Conservation (phyloP, 1,284 basidiomycete species). For the Ceratobasidium sp. region DNA sequence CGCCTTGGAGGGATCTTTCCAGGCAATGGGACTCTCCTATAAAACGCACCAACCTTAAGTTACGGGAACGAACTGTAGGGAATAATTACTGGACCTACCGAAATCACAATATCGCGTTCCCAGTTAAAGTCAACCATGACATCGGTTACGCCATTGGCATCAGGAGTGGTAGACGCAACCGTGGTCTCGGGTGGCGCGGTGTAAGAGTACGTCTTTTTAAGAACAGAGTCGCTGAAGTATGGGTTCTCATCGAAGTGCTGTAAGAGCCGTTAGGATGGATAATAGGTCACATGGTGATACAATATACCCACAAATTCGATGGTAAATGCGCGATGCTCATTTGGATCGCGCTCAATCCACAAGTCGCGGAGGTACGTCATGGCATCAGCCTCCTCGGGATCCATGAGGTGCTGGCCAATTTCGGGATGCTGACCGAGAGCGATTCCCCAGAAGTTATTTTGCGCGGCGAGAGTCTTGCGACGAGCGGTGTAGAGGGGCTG, state of each 20-base stretch:
- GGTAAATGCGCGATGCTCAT: constrained; percentile 78
- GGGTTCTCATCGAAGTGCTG: constrained; percentile 88
- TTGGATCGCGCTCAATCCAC: constrained; percentile 77
- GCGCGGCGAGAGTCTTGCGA: constrained; percentile 26
- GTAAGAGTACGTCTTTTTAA: constrained; percentile 85
- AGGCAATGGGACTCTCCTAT: constrained; percentile 77
- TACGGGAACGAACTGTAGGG: constrained; percentile 3
- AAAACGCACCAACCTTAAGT: neutral
- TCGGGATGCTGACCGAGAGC: constrained; percentile 34
- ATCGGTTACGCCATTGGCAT: constrained; percentile 78
- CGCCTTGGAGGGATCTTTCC: constrained; percentile 84
- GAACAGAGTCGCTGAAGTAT: constrained; percentile 77
- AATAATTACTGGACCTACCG: constrained; percentile 63
- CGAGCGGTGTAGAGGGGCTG: constrained; percentile 34
- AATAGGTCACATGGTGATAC: too few relatives aligned
- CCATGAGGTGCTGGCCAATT: constrained; percentile 31
- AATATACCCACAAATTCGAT: constrained; percentile 78
- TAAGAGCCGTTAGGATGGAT: too few relatives aligned
- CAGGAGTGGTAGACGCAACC: constrained; percentile 69
- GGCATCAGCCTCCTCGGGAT: constrained; percentile 73
- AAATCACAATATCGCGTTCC: constrained; percentile 75
- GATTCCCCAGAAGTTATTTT: constrained; percentile 43
- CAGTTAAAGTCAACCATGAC: constrained; percentile 83
- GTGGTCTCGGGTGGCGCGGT: constrained; percentile 63
- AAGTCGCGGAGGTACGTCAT: constrained; percentile 82